These are phyloP conservation scores for Pseudotsuga menziesii DNA, from an alignment of 75 land plant genomes.

Conservation along the genomic window DNA sequence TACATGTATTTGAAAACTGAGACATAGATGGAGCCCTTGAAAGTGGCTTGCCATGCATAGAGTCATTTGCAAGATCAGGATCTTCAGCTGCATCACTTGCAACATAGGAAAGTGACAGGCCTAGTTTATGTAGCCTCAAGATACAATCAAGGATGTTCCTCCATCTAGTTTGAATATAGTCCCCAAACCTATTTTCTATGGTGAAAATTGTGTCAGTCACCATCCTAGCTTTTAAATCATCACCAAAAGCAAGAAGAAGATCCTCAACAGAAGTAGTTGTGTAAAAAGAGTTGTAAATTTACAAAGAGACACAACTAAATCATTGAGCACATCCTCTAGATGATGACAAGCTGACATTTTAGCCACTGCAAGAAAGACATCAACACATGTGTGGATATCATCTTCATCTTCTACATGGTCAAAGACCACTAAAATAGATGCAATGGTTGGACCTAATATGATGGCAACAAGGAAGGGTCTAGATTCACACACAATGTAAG, in stretches of 20 bases:
- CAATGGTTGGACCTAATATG: constrained; percentile 96
- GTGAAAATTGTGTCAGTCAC: constrained; percentile 76
- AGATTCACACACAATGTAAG: constrained; percentile 66
- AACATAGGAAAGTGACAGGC: constrained; percentile 68
- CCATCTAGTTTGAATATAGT: constrained; percentile 78
- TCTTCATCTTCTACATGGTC: constrained; percentile 87
- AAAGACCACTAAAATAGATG: constrained; percentile 97
- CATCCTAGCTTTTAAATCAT: constrained; percentile 76
- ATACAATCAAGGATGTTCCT: constrained; percentile 82
- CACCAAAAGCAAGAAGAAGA: constrained; percentile 71
- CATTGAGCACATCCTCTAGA: constrained; percentile 79
- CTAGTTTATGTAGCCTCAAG: constrained; percentile 73
- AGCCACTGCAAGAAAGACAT: constrained; percentile 77
- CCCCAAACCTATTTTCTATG: constrained; percentile 78
- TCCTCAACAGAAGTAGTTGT: constrained; percentile 61
- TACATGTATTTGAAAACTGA: constrained; percentile 40
- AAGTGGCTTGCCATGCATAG: constrained; percentile 54
- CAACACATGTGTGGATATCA: constrained; percentile 58
- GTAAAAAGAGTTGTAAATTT: constrained; percentile 71
- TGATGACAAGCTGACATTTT: constrained; percentile 83
- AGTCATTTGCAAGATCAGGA: constrained; percentile 45
- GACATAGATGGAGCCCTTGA: constrained; percentile 36
- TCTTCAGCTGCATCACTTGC: constrained; percentile 83
- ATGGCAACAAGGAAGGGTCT: constrained; percentile 81
- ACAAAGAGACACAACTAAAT: constrained; percentile 79